These are phyloP conservation scores for Leccinum griseonigrum DNA, from an alignment of 1,284 basidiomycete genomes.

Conservation along the genomic window DNA sequence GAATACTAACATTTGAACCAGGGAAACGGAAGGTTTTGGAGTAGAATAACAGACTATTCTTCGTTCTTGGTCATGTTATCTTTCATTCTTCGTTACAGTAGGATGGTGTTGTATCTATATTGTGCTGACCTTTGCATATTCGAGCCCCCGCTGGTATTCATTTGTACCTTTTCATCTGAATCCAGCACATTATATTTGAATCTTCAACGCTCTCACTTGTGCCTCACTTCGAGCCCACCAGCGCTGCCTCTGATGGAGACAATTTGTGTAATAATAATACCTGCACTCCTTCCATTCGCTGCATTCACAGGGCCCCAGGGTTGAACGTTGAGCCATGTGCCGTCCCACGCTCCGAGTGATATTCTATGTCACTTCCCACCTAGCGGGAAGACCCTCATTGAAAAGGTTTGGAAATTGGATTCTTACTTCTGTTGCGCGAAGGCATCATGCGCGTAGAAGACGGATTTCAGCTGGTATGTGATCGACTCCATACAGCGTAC, in stretches of 20 bases:
- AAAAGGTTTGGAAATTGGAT: too few relatives aligned
- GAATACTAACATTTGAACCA: conserved; percentile 22
- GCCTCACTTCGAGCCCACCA: neutral
- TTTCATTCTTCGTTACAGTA: neutral
- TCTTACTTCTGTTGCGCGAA: neutral
- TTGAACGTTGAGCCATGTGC: neutral
- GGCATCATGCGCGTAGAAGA: conserved; percentile 57
- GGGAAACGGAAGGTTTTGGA: conserved; percentile 62
- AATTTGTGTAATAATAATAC: too few relatives aligned
- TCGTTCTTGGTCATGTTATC: conserved; percentile 5
- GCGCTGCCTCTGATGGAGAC: too few relatives aligned
- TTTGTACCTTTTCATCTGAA: neutral
- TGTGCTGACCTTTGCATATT: conserved; percentile 6
- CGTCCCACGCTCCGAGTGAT: conserved; percentile 3
- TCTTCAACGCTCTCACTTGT: neutral
- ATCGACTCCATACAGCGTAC: neutral
- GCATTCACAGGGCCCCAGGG: too few relatives aligned
- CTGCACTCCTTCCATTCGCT: too few relatives aligned
- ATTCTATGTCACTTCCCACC: conserved; percentile 6
- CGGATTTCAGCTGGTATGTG: conserved; percentile 58
- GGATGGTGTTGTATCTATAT: conserved; percentile 16
- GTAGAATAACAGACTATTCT: conserved; percentile 25
- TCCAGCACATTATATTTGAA: neutral
- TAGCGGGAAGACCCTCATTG: neutral
- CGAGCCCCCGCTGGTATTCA: neutral